These are phyloP conservation scores for Euphorbia schlechtendalii DNA, from an alignment of 441 rosid species.

Conservation along the genomic window DNA sequence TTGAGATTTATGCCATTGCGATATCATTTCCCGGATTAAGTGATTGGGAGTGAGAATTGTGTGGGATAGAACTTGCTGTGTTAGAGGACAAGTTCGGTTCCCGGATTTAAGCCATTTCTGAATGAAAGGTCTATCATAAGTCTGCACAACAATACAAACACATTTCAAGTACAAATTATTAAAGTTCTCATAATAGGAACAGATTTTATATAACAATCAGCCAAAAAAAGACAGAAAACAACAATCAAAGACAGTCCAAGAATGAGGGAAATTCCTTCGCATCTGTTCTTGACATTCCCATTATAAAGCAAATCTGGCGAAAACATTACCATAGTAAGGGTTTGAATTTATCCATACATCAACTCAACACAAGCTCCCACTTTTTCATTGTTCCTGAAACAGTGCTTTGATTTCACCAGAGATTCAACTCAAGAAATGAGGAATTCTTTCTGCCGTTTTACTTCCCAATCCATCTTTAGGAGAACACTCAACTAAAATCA, in stretches of 20 bases:
- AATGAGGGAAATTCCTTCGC: neutral
- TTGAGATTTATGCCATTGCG: slow-evolving; percentile 64
- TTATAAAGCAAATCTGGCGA: neutral
- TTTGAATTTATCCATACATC: slow-evolving; percentile 1
- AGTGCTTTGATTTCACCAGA: slow-evolving; percentile 18
- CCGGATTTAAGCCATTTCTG: slow-evolving; percentile 82
- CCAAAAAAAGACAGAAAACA: neutral
- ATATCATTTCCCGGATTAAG: slow-evolving; percentile 67
- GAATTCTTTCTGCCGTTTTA: no score
- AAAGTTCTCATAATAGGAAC: no score
- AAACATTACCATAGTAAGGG: neutral
- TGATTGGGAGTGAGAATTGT: slow-evolving; percentile 61
- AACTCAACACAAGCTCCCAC: slow-evolving; percentile 1
- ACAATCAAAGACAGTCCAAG: neutral
- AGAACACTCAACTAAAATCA: no score
- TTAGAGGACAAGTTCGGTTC: slow-evolving; percentile 75
- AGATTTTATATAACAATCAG: neutral
- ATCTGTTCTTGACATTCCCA: neutral
- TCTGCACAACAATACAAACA: no score
- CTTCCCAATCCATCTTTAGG: no score
- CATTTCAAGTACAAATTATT: no score
- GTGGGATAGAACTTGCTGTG: slow-evolving; percentile 78
- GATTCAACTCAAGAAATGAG: no score
- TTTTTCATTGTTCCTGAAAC: slow-evolving; percentile 12
- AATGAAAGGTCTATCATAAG: slow-evolving; percentile 72